A percentile compares a stretch with the other conserved stretches of the same genome.
These are phyloP conservation scores for Nevesoporus exiguus DNA, from an alignment of 768 basidiomycete species.

Conservation along the genomic window DNA sequence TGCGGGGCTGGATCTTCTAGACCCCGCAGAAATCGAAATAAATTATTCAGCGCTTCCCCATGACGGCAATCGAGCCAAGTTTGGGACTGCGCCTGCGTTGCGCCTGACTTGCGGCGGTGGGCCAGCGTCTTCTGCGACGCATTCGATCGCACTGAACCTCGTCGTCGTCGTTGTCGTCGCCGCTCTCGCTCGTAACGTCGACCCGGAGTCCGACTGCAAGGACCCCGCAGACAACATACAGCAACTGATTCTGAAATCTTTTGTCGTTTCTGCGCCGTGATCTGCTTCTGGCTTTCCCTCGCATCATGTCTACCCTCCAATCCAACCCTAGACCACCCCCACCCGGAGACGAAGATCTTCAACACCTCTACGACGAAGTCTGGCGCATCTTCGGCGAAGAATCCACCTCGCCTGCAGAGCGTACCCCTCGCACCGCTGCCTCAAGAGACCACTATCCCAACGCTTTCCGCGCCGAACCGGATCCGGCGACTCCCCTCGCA, in stretches of 20 bases:
- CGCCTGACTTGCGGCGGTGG: too few species aligned
- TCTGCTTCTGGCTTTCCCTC: background rate
- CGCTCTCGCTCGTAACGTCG: background rate
- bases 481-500: slow-evolving; percentile 8
- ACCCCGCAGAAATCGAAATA: too few species aligned
- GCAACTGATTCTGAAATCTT: too few species aligned
- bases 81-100: too few species aligned
- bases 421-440: slow-evolving; percentile 15
- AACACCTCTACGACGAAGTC: slow-evolving; percentile 72
- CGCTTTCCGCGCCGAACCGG: slow-evolving; percentile 21
- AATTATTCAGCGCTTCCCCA: too few species aligned
- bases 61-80: too few species aligned
- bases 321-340: slow-evolving; percentile 35
- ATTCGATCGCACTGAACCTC: too few species aligned
- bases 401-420: slow-evolving; percentile 31
- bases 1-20: too few species aligned
- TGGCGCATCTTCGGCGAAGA: slow-evolving; percentile 64
- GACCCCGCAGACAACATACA: background rate
- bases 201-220: background rate
- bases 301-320: slow-evolving; percentile 38
- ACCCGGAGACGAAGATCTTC: slow-evolving; percentile 67
- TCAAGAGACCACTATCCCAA: slow-evolving; percentile 20
- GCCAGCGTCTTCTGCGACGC: too few species aligned
- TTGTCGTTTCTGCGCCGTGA: too few species aligned
- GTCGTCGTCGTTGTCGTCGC: too few species aligned